These are phyloP conservation scores for Colletotrichum chrysophilum DNA, from an alignment of 2,329 filamentous ascomycete species.

Conservation along the genomic window DNA sequence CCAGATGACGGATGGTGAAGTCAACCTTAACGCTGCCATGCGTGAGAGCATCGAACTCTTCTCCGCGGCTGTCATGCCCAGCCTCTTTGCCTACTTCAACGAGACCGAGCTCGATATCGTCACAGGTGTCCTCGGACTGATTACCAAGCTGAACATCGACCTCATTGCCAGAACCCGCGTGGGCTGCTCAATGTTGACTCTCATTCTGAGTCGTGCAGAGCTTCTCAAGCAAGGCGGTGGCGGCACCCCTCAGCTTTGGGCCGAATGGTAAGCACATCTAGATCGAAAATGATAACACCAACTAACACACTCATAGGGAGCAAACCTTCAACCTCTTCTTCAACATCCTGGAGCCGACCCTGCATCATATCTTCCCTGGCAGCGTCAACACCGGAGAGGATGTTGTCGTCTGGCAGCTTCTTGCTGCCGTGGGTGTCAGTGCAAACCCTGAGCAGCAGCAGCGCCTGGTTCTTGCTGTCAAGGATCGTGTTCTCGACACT, in stretches of 20 bases:
- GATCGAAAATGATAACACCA: conserved; percentile 28
- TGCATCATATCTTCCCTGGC: conserved; percentile 88
- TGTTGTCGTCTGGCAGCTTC: conserved; percentile 97
- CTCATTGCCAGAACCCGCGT: conserved; percentile 86
- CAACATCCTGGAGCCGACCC: conserved; percentile 81
- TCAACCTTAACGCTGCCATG: conserved; percentile 72
- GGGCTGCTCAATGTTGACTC: conserved; percentile 87
- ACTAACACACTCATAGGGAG: conserved; percentile 53
- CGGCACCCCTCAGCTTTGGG: conserved; percentile 75
- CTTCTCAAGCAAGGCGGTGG: conserved; percentile 83
- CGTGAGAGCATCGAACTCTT: conserved; percentile 95
- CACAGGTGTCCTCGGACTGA: conserved; percentile 84
- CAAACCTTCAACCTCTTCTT: conserved; percentile 86
- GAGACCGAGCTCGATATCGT: conserved; percentile 92
- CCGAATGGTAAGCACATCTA: conserved; percentile 67
- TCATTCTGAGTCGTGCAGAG: conserved; percentile 92
- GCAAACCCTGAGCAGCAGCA: conserved; percentile 95
- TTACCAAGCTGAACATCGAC: conserved; percentile 84
- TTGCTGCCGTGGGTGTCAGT: conserved; percentile 92
- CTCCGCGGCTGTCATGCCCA: conserved; percentile 85
- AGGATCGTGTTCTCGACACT: conserved; percentile 97
- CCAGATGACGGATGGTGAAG: conserved; percentile 75
- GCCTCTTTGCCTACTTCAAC: conserved; percentile 86
- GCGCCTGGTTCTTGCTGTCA: conserved; percentile 90
- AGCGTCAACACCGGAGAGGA: conserved; percentile 91